phyloP scores from a whole-genome alignment of 305 asterid genomes.

The Lippia alba region DNA sequence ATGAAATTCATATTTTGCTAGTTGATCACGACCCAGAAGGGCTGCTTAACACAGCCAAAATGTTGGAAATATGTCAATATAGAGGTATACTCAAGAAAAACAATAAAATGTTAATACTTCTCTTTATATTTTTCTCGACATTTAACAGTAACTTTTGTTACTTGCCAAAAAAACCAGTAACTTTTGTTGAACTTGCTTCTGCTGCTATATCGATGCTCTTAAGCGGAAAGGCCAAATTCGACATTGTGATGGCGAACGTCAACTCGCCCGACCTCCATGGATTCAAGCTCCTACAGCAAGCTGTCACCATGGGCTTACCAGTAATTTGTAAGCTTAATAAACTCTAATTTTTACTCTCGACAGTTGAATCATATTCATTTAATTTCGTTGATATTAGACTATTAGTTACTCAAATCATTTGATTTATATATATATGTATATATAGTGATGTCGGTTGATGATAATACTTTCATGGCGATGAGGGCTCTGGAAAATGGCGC shows the following conservation, averaged over 20 bases:
- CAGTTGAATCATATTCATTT: too few relatives aligned
- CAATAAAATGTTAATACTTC: too few relatives aligned
- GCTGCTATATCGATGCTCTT: constrained; percentile 45
- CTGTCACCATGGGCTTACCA: constrained; percentile 43
- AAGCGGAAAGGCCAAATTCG: constrained; percentile 44
- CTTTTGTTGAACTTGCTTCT: constrained; percentile 47
- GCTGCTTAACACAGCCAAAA: constrained; percentile 30
- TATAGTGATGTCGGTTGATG: constrained; percentile 46
- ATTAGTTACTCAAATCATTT: not conserved
- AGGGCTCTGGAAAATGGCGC: constrained; percentile 56
- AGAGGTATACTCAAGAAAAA: constrained; percentile 39
- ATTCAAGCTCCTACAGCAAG: constrained; percentile 45
- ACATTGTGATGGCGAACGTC: constrained; percentile 50
- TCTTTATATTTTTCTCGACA: too few relatives aligned
- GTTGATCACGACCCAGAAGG: constrained; percentile 50
- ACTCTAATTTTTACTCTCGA: not conserved
- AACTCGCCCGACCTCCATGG: constrained; percentile 54
- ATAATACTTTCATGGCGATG: constrained; percentile 41
- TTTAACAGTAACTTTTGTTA: too few relatives aligned
- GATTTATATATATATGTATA: too few relatives aligned
- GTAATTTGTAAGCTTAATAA: constrained; percentile 43
- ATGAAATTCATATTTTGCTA: constrained; percentile 48
- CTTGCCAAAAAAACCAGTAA: constrained; percentile 32
- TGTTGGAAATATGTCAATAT: constrained; percentile 45
- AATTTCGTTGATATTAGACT: not conserved